Base-by-base conservation (phyloP, 1,284 basidiomycete species). In the Moesziomyces globuligerus region DNA sequence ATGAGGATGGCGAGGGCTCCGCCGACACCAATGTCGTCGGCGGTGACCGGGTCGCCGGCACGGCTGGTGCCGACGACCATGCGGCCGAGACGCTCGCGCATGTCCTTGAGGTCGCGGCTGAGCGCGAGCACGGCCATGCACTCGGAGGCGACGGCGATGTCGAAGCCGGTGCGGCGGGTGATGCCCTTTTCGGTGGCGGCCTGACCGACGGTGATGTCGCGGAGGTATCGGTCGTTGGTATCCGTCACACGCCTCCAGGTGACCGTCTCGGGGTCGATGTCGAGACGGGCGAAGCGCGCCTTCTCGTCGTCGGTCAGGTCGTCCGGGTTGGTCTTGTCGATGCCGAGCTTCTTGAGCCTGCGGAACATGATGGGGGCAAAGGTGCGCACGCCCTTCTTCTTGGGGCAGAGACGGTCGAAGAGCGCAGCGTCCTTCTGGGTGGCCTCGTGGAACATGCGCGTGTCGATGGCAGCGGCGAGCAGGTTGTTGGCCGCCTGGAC, bases 51-150 rank as follows among this genome's bases (percentile, higher is more conserved):
- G 18, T 94, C 91, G 29, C 95, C 96, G 24, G 86, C 86, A 84
- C 92, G 94, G 85, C 90, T 91, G 8, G 94, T 92, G n/a, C 92
- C 96, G 39, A 98, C 92, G 40, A 98, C 95, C 94, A 97, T 97
- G 24, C 89, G 87, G 53, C 95, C 95, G 23, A 98, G 87, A 44
- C 87, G 88, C 78, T 91, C 88, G 44, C 91, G 89, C 94, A 98
- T 97, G 83, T 98, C 96, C 72, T 88, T 87, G 21, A 98, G 85
- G 76, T 91, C 88, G 26, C 91, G 96, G 29, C 90, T 90, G 70
- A 98, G 86, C 4, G 95, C 96, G 42, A 98, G 87, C 26, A 98
- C 96, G 26, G 95, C 95, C 95, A 98, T 98, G 80, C 91, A 92
- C 85, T 98, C 95, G 81, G 92, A 94, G 15, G 94, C 95, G 44